These are phyloP conservation scores for Tylopilus felleus DNA, from an alignment of 768 basidiomycete species.

Conservation along the genomic window DNA sequence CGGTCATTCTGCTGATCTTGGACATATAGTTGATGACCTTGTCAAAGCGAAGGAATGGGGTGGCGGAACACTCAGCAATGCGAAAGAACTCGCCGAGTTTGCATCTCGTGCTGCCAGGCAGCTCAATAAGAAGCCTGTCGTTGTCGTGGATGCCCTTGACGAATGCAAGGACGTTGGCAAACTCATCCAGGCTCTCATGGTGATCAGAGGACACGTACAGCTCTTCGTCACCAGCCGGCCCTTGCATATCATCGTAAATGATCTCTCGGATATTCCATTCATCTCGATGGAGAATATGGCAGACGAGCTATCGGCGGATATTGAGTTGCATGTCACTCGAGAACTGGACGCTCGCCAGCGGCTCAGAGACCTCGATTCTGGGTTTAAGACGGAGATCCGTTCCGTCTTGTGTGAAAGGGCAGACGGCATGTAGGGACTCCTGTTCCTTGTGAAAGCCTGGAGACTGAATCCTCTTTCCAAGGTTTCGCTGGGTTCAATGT, in stretches of 20 bases:
- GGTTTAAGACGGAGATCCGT: not conserved
- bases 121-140: not conserved
- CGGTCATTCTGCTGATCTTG: not conserved
- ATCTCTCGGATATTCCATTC: not conserved
- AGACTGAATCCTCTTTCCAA: not conserved
- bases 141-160: constrained; percentile 7
- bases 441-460: not conserved
- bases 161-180: not conserved
- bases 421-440: not conserved
- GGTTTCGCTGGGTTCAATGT: not conserved
- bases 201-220: not conserved
- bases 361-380: not conserved
- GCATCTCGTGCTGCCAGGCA: not conserved
- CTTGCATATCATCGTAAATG: not conserved
- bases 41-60: not conserved
- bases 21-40: not conserved
- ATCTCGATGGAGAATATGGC: not conserved
- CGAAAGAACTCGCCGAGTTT: not conserved
- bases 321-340: not conserved
- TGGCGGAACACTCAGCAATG: not conserved
- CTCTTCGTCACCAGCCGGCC: constrained; percentile 4
- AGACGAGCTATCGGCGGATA: not conserved
- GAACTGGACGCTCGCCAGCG: not conserved
- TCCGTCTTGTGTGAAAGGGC: not conserved
- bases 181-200: not conserved